These are phyloP conservation scores for Clarireedia hainanense DNA, from an alignment of 2,329 filamentous ascomycete genomes.

Conservation along the genomic window DNA sequence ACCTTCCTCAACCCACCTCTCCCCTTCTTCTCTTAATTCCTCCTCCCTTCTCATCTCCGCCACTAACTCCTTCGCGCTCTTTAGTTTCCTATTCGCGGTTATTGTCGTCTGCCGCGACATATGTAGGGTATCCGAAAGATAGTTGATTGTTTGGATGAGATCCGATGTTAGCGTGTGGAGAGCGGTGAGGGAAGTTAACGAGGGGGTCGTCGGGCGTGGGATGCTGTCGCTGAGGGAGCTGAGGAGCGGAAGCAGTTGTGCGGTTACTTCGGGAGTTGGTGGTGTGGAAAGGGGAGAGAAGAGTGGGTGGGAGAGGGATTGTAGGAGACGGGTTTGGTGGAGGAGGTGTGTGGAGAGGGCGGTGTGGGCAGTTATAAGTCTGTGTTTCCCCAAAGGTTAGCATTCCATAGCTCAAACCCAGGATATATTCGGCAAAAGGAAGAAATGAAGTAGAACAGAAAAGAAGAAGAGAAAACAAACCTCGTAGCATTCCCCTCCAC, in stretches of 20 bases:
- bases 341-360: conserved; percentile 66
- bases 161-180: conserved; percentile 66
- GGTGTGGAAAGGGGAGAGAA: conserved; percentile 60
- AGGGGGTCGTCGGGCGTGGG: conserved; percentile 54
- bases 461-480: conserved; percentile 34
- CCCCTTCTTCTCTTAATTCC: conserved; percentile 73
- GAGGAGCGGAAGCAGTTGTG: conserved; percentile 62
- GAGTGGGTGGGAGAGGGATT: conserved; percentile 63
- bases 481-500: conserved; percentile 66
- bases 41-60: conserved; percentile 78
- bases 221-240: conserved; percentile 57
- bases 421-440: not conserved
- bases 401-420: not conserved
- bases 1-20: conserved; percentile 70
- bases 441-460: not conserved
- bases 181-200: conserved; percentile 57
- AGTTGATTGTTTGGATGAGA: conserved; percentile 71
- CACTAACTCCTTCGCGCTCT: conserved; percentile 76
- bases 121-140: conserved; percentile 84
- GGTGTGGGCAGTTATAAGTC: conserved; percentile 67
- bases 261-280: conserved; percentile 56
- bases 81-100: conserved; percentile 70
- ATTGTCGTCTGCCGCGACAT: conserved; percentile 87
- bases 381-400: conserved; percentile 29
- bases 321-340: conserved; percentile 68